Evolutionary conservation across 805 yeast genomes (phyloP).

Genomic region (Cyberlindnera maritima): DNA sequence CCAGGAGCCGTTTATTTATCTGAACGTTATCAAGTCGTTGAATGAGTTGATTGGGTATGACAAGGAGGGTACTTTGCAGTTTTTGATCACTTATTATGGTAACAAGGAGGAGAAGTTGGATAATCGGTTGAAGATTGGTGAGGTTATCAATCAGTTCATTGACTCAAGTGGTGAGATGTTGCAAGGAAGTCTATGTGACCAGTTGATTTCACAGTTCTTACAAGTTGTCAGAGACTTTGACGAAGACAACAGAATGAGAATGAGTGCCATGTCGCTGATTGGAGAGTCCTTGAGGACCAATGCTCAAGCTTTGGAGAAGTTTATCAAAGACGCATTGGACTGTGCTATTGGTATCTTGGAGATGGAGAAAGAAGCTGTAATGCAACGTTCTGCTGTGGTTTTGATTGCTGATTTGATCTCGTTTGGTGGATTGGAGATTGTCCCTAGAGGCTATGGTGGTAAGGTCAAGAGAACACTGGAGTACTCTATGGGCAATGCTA

Average conservation of each 20-base stretch:
- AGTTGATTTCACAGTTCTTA: slow-evolving; percentile 44
- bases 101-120: slow-evolving; percentile 16
- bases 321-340: slow-evolving; percentile 61
- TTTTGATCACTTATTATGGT: slow-evolving; percentile 37
- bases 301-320: slow-evolving; percentile 48
- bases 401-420: slow-evolving; percentile 59
- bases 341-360: slow-evolving; percentile 74
- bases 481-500: slow-evolving; percentile 46
- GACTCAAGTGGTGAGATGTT: slow-evolving; percentile 47
- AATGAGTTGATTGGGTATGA: slow-evolving; percentile 53
- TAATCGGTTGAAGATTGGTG: slow-evolving; percentile 71
- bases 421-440: slow-evolving; percentile 42
- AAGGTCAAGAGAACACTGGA: slow-evolving; percentile 41
- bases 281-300: slow-evolving; percentile 65
- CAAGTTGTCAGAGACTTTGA: slow-evolving; percentile 34
- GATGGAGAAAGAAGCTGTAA: slow-evolving; percentile 48
- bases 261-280: slow-evolving; percentile 86
- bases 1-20: slow-evolving; percentile 81
- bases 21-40: slow-evolving; percentile 80
- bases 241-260: slow-evolving; percentile 60
- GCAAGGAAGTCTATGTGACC: slow-evolving; percentile 40
- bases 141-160: slow-evolving; percentile 64
- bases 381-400: slow-evolving; percentile 76
- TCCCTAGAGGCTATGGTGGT: slow-evolving; percentile 47
- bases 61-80: slow-evolving; percentile 34